Evolutionary conservation across 2,329 filamentous ascomycete genomes (phyloP).

Genomic region (Nemania sp.): DNA sequence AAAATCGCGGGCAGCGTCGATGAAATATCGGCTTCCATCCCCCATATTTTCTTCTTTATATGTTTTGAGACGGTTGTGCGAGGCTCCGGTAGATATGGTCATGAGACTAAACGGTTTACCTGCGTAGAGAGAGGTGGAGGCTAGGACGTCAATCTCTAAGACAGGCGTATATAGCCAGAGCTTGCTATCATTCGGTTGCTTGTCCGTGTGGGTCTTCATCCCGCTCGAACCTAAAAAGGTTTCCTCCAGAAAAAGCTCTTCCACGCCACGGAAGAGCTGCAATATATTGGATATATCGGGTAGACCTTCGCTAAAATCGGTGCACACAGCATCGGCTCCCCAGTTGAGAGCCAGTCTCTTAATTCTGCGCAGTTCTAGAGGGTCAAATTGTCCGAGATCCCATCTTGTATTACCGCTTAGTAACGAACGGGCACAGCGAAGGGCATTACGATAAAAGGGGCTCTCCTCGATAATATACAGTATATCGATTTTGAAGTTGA

Average conservation of each 20-base stretch:
- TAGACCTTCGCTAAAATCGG: neutral
- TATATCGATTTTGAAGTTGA: slow-evolving; percentile 29
- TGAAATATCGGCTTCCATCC: slow-evolving; percentile 12
- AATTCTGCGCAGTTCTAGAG: slow-evolving; percentile 23
- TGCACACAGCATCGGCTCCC: neutral
- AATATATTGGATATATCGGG: slow-evolving; percentile 7
- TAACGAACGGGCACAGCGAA: neutral
- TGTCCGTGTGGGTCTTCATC: neutral
- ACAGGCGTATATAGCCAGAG: slow-evolving; percentile 12
- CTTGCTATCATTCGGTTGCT: neutral
- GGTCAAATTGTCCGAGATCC: slow-evolving; percentile 28
- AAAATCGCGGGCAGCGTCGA: slow-evolving; percentile 3
- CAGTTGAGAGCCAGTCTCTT: slow-evolving; percentile 20
- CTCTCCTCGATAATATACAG: no score
- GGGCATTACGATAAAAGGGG: neutral
- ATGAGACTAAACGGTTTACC: neutral
- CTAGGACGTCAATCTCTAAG: slow-evolving; percentile 7
- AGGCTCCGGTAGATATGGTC: slow-evolving; percentile 3
- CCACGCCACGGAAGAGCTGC: slow-evolving; percentile 9
- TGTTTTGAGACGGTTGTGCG: neutral
- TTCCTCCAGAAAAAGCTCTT: slow-evolving; percentile 22
- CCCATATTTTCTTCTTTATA: slow-evolving; percentile 14
- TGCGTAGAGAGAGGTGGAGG: neutral
- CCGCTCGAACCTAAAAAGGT: neutral
- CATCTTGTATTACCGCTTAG: slow-evolving; percentile 18